These are phyloP conservation scores for Gossypium schwendimanii DNA, from an alignment of 441 rosid genomes.

Conservation along the genomic window DNA sequence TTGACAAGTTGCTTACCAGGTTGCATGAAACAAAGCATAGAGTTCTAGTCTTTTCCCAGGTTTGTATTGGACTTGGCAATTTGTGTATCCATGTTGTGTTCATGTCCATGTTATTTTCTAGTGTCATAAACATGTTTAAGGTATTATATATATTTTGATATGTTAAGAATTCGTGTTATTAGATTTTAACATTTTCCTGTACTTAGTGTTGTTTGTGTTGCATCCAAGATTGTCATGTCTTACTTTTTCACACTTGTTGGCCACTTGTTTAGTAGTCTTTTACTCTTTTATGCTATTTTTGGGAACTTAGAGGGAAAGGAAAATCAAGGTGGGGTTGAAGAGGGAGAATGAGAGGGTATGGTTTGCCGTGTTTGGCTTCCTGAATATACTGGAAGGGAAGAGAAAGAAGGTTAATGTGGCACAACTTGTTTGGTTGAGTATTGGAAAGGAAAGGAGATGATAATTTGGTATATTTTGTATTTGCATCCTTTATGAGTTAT, in stretches of 20 bases:
- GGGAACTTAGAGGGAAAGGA: conserved; percentile 3
- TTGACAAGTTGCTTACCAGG: conserved; percentile 90
- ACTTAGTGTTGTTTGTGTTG: no score
- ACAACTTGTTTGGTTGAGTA: not conserved
- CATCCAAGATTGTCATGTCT: not conserved
- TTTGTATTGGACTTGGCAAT: conserved; percentile 25
- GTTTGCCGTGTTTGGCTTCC: not conserved
- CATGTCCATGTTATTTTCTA: not conserved
- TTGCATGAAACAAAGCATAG: conserved; percentile 97
- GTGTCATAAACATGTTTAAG: not conserved
- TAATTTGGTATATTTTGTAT: not conserved
- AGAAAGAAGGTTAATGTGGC: not conserved
- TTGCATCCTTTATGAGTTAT: not conserved
- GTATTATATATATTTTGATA: not conserved
- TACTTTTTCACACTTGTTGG: not conserved
- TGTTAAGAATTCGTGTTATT: not conserved
- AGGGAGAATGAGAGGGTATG: not conserved
- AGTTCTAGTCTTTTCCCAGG: conserved; percentile 97
- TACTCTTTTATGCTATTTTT: not conserved
- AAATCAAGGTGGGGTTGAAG: not conserved
- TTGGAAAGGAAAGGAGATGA: not conserved
- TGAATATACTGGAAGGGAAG: not conserved
- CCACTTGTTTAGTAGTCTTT: not conserved
- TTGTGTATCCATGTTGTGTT: not conserved
- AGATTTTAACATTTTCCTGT: not conserved